Evolutionary conservation across 805 yeast species (phyloP), one percentile per base, ranked within the genome.

Genomic region (Wickerhamomyces ciferrii): DNA sequence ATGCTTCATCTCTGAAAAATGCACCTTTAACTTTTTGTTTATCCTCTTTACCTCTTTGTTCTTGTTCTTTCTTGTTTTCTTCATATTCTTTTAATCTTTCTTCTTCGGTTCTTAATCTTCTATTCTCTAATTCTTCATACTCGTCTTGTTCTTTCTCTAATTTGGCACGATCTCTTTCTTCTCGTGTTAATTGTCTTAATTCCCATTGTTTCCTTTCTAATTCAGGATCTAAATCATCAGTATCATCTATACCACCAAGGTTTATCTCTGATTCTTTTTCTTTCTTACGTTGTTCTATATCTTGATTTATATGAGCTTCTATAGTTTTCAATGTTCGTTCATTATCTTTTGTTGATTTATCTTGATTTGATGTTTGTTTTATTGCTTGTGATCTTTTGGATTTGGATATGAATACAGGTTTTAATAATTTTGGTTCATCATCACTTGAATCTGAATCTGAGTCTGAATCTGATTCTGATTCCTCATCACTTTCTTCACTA

Each of bases 151-250:
- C 63, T 35, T 47, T 41, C 42, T 50, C 60, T 13, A 54, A 29
- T 36, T 21, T 41, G 3, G 41, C 49, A 17, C 53, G 42, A 17
- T 52, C 53, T 47, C 65, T 50, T 50, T 62, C 32, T 45, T 43
- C 69, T 73, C 62, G 74, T 75, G 51, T 73, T 67, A 53, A 80
- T 62, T 57, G 79, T 73, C 66, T 81, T 71, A 41, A 75, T 74
- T 45, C 83, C 78, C 31, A 79, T 79, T 55, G 81, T 68, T 53
- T 79, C 76, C 59, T 74, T 78, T 61, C 80, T 70, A 15, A 78
- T 66, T 1, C 76, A 0, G 83, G 79, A 47, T 81, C 81, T 5
- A 75, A 35, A 32, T 74, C 80, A 53, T 83, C 87, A 0, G 83
- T 75, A 53, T 83, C 90, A 52, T 82, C 86, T 0, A 77, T 56